Evolutionary conservation across 257 asterid species (phyloP), one percentile per base, ranked within the genome.

Genomic region (Paulownia fortunei): DNA sequence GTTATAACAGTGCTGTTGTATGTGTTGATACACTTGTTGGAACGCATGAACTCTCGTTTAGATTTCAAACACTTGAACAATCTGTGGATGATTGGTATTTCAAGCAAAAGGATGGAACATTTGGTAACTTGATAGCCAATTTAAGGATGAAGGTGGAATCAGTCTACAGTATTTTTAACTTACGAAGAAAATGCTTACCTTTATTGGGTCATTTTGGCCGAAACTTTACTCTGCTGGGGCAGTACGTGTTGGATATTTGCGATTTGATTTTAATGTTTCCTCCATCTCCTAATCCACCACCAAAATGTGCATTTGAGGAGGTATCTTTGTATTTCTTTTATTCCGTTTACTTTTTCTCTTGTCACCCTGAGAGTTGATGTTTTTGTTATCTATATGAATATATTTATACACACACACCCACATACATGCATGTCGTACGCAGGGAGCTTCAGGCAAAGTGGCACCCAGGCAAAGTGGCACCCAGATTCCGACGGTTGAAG

Each of bases 1-100:
- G 12, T 10, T 8, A 30, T 66, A 19, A 19, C 0, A 39, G 11
- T 66, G 72, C 16, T 34, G 27, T 37, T 19, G 66, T 26, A 39
- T 39, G 16, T 21, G 72, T 66, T 37, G 72, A 66, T 19, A 39
- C 46, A 41, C 34, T 36, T 41, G 72, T 39, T 18, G 52, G 72
- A 21, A 39, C 51, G 19, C 16, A 4, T 41, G 8, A 37, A 36
- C 30, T 66, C 1, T 66, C 54, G 15, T 66, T 36, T 66, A 66
- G 72, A 18, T 66, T 66, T 39, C 55, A 66, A 39, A 10, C 24
- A 65, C 24, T 3, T 4, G 71, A 37, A 64, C 23, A n/a, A 64
- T 34, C 10, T 23, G 2, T 42, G n/a, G 55, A 19, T 9, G 72
- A 65, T 37, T 39, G 66, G 37, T 23, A 59, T 26, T 24, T 24